Evolutionary conservation across 1,284 basidiomycete genomes (phyloP).

Genomic region (Tausonia pullulans): DNA sequence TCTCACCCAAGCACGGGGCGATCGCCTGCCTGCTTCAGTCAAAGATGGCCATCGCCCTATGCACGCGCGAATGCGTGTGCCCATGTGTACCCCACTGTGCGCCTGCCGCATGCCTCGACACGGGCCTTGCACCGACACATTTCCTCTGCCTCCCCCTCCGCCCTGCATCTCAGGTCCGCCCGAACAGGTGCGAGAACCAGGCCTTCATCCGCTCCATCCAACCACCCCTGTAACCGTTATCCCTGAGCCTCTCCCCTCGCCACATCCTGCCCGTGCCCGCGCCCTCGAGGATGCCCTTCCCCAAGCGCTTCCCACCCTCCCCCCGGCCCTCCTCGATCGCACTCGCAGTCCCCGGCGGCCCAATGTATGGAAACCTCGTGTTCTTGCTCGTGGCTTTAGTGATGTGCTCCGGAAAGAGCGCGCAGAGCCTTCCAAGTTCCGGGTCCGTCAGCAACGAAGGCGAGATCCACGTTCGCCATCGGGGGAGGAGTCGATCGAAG

Average conservation of each 20-base stretch:
- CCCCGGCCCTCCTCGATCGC: background rate
- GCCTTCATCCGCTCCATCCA: background rate
- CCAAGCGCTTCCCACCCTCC: constrained; percentile 2
- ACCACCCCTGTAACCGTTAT: constrained; percentile 4
- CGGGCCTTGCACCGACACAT: too few species aligned
- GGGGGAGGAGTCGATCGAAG: background rate
- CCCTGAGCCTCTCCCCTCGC: constrained; percentile 1
- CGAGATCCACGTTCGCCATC: constrained; percentile 15
- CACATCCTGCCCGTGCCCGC: constrained; percentile 10
- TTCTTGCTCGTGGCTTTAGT: background rate
- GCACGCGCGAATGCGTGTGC: background rate
- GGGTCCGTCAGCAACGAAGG: constrained; percentile 11
- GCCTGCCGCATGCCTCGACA: too few species aligned
- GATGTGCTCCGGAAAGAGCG: constrained; percentile 7
- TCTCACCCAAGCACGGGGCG: too few species aligned
- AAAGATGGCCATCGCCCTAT: background rate
- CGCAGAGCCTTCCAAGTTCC: background rate
- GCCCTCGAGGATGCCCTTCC: constrained; percentile 6
- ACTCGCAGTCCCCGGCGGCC: background rate
- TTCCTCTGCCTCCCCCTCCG: background rate
- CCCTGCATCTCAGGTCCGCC: background rate
- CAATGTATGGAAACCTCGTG: constrained; percentile 2
- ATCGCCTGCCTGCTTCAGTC: background rate
- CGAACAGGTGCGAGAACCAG: background rate
- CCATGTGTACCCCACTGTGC: too few species aligned